phyloP scores from a whole-genome alignment of 805 yeast species.

The Kuraishia floccosa region DNA sequence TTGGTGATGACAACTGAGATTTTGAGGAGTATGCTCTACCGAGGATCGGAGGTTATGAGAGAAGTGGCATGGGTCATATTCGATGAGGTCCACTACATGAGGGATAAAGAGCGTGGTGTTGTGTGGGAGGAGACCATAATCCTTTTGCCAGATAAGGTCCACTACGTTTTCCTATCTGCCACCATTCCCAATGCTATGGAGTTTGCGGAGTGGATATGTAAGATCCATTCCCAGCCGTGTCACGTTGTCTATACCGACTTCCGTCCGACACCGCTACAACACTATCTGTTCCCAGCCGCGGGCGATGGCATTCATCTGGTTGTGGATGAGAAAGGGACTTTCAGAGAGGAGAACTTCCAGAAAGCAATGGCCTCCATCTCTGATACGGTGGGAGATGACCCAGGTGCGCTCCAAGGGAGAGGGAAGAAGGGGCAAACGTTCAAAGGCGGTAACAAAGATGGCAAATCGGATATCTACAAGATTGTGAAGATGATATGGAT shows the following conservation, averaged over 20 bases:
- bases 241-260: slow-evolving; percentile 98
- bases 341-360: slow-evolving; percentile 96
- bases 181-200: slow-evolving; percentile 98
- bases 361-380: slow-evolving; percentile 94
- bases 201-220: slow-evolving; percentile 97
- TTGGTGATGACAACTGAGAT: slow-evolving; percentile 98
- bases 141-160: slow-evolving; percentile 90
- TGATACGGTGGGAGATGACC: slow-evolving; percentile 77
- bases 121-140: slow-evolving; percentile 99
- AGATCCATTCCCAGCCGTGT: slow-evolving; percentile 92
- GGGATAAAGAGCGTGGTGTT: slow-evolving; percentile 96
- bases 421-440: slow-evolving; percentile 70
- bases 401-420: slow-evolving; percentile 42
- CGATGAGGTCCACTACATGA: slow-evolving; percentile 97
- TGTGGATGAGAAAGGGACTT: slow-evolving; percentile 92
- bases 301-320: slow-evolving; percentile 97
- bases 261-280: slow-evolving; percentile 98
- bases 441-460: slow-evolving; percentile 78
- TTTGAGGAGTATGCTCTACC: slow-evolving; percentile 88
- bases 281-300: slow-evolving; percentile 94
- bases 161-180: slow-evolving; percentile 87
- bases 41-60: slow-evolving; percentile 97
- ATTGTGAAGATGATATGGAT: slow-evolving; percentile 97
- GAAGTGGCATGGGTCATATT: slow-evolving; percentile 99
- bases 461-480: slow-evolving; percentile 81